Conservation (phyloP, 139 green algal genomes). For the Chlorella ohadii region DNA sequence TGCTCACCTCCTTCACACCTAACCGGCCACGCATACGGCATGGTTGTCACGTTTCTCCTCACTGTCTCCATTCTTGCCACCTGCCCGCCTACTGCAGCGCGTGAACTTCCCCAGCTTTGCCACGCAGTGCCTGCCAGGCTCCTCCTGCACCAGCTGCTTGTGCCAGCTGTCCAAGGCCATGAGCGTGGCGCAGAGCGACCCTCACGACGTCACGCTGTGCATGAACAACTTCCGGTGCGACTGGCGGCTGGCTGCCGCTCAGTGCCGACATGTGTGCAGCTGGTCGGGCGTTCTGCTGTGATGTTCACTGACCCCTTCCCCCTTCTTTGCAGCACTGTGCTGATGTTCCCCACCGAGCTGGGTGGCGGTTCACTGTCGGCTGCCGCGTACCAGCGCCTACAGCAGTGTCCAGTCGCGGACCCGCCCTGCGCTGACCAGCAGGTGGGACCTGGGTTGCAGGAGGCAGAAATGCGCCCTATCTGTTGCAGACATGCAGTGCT, state of each 20-base stretch:
- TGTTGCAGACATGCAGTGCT: too few species aligned
- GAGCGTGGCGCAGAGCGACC: background rate
- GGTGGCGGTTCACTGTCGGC: background rate
- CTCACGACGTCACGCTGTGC: background rate
- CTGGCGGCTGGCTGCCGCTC: too few species aligned
- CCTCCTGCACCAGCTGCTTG: constrained; percentile 5
- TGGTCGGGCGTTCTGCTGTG: too few species aligned
- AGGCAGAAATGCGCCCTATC: too few species aligned
- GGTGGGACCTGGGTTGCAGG: background rate
- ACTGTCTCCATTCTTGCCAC: background rate
- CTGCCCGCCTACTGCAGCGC: background rate
- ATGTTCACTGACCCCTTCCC: too few species aligned
- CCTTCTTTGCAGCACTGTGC: background rate
- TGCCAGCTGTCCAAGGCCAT: background rate
- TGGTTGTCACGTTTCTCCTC: background rate
- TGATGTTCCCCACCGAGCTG: constrained; percentile 1
- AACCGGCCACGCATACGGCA: too few species aligned
- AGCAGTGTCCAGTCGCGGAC: background rate
- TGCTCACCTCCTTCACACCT: too few species aligned
- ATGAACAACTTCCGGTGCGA: constrained; percentile 9
- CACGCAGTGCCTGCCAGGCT: background rate
- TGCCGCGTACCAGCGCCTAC: background rate
- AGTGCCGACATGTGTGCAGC: too few species aligned
- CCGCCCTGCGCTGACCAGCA: background rate
- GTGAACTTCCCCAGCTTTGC: background rate